A percentile compares a stretch with the other conserved stretches of the same genome.
These are phyloP conservation scores for Arthonia radiata DNA, from an alignment of 495 filamentous ascomycete species.

Conservation along the genomic window DNA sequence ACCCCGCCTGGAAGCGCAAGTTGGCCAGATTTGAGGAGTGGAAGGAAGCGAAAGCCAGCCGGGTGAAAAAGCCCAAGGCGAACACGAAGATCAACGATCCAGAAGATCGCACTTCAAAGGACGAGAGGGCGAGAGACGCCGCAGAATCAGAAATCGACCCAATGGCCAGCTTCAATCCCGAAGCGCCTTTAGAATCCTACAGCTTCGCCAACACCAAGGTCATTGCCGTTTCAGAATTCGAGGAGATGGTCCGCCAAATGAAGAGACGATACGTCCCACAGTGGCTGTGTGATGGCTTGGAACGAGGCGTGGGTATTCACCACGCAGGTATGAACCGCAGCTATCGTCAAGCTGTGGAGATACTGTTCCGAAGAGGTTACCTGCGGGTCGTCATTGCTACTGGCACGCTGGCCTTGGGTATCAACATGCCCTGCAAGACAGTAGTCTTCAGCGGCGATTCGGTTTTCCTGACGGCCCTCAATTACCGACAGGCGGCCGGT, in stretches of 20 bases:
- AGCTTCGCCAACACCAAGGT: slow-evolving; percentile 37
- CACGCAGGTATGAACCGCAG: slow-evolving; percentile 55
- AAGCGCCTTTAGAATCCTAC: slow-evolving; percentile 33
- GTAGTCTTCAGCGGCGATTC: slow-evolving; percentile 54
- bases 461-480: slow-evolving; percentile 43
- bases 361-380: slow-evolving; percentile 49
- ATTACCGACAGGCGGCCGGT: slow-evolving; percentile 51
- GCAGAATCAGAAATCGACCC: slow-evolving; percentile 25
- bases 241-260: slow-evolving; percentile 20
- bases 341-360: slow-evolving; percentile 47
- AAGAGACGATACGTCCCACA: slow-evolving; percentile 17
- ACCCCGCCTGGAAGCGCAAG: slow-evolving; percentile 30
- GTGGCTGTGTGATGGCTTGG: slow-evolving; percentile 28
- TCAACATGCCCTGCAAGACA: slow-evolving; percentile 72
- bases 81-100: slow-evolving; percentile 20
- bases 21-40: slow-evolving; percentile 27
- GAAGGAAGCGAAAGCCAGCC: slow-evolving; percentile 15
- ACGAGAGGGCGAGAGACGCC: slow-evolving; percentile 26
- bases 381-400: slow-evolving; percentile 53
- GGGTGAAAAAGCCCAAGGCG: slow-evolving; percentile 15
- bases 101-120: slow-evolving; percentile 17
- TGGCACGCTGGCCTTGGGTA: slow-evolving; percentile 49
- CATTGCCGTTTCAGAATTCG: slow-evolving; percentile 25
- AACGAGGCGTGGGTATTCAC: slow-evolving; percentile 47
- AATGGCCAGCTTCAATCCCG: slow-evolving; percentile 38